Evolutionary conservation across 2,329 filamentous ascomycete genomes (phyloP).

Genomic region (Hypomyces perniciosus): DNA sequence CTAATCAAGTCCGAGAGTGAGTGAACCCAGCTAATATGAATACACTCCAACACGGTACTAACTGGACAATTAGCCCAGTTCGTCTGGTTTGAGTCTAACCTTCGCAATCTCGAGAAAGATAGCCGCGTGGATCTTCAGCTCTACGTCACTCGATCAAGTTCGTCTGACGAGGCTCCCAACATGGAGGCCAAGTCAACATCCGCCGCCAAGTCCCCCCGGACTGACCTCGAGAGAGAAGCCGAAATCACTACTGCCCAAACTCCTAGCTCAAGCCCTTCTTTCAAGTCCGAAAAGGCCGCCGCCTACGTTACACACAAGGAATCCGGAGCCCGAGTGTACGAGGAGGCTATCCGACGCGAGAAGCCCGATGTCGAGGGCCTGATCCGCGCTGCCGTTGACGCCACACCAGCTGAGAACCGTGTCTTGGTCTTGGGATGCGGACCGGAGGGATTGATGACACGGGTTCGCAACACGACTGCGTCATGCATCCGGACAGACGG

Average conservation of each 20-base stretch:
- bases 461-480: conserved; percentile 37
- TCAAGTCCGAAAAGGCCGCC: conserved; percentile 16
- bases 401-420: conserved; percentile 23
- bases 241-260: neutral
- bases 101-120: conserved; percentile 26
- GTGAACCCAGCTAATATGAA: conserved; percentile 8
- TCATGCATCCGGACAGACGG: conserved; percentile 33
- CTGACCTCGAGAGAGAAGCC: conserved; percentile 10
- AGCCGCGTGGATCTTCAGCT: conserved; percentile 26
- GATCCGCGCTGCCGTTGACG: conserved; percentile 27
- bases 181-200: conserved; percentile 6
- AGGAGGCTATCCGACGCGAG: conserved; percentile 23
- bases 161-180: neutral
- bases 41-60: neutral
- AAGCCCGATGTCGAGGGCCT: conserved; percentile 34
- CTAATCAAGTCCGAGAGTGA: conserved; percentile 32
- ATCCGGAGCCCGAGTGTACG: conserved; percentile 3
- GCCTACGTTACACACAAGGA: conserved; percentile 10
- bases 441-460: conserved; percentile 35
- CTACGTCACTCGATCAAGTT: conserved; percentile 28
- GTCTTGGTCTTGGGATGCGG: conserved; percentile 43
- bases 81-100: conserved; percentile 32
- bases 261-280: neutral
- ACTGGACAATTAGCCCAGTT: conserved; percentile 24
- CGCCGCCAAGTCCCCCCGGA: conserved; percentile 6